These are phyloP conservation scores for Fusarium hainanense DNA, from an alignment of 2,329 filamentous ascomycete species.

Conservation along the genomic window DNA sequence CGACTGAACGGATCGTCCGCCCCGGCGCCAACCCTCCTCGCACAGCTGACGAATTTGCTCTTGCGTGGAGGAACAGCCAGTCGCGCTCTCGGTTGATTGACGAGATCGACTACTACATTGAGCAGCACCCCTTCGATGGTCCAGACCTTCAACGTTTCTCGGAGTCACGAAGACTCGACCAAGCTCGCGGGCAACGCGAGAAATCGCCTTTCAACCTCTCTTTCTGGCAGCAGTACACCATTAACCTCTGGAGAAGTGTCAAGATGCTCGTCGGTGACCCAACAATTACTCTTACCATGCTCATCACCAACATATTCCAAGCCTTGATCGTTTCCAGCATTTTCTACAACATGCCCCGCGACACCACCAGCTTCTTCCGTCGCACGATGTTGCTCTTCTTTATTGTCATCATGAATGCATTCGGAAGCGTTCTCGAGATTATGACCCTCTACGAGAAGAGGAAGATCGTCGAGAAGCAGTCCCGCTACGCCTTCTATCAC, in stretches of 20 bases:
- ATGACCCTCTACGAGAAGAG: slow-evolving; percentile 43
- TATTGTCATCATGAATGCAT: slow-evolving; percentile 36
- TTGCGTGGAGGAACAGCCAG: slow-evolving; percentile 47
- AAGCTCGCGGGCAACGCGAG: slow-evolving; percentile 16
- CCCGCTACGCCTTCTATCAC: slow-evolving; percentile 49
- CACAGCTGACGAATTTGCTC: slow-evolving; percentile 52
- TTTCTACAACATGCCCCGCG: slow-evolving; percentile 26
- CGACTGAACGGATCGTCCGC: slow-evolving; percentile 48
- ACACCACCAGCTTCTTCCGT: slow-evolving; percentile 27
- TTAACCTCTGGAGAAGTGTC: slow-evolving; percentile 29
- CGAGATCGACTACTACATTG: slow-evolving; percentile 47
- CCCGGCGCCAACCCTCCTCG: slow-evolving; percentile 49
- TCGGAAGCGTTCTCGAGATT: slow-evolving; percentile 37
- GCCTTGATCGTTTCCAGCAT: slow-evolving; percentile 31
- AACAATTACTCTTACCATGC: slow-evolving; percentile 31
- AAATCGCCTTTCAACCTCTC: slow-evolving; percentile 34
- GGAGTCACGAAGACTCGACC: slow-evolving; percentile 33
- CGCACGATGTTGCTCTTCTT: slow-evolving; percentile 31
- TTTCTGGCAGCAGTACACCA: slow-evolving; percentile 15
- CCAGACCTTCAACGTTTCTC: slow-evolving; percentile 38
- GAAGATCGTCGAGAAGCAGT: slow-evolving; percentile 49
- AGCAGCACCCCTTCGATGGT: slow-evolving; percentile 39
- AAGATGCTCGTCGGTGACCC: slow-evolving; percentile 29
- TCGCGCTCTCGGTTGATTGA: slow-evolving; percentile 41
- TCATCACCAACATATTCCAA: slow-evolving; percentile 33